Percentiles rank a stretch among this genome's conserved stretches.
phyloP scores from a whole-genome alignment of 768 basidiomycete genomes.

The Neoboletus brunneissimus region DNA sequence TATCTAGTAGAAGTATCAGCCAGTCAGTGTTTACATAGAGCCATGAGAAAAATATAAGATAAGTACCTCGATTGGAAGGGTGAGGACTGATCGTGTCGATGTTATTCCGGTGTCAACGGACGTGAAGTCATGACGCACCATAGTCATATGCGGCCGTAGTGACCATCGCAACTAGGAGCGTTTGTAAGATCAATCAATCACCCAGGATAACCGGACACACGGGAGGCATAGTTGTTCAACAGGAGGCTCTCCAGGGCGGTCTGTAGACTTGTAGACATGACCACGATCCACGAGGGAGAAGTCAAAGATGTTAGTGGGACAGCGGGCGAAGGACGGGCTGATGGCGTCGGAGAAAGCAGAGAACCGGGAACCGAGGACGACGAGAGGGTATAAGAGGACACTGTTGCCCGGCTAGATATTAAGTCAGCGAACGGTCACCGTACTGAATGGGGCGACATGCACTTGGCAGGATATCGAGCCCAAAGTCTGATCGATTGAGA shows the following conservation, averaged over 20 bases:
- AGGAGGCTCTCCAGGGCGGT: not conserved
- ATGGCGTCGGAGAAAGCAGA: no score
- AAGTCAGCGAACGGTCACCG: no score
- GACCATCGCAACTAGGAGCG: not conserved
- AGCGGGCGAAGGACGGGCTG: no score
- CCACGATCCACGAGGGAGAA: not conserved
- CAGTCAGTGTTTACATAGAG: not conserved
- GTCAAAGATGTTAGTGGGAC: no score
- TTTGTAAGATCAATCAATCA: not conserved
- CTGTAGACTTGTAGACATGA: conserved; percentile 2
- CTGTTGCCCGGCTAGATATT: not conserved
- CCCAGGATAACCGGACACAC: not conserved
- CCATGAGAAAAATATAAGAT: not conserved
- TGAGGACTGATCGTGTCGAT: not conserved
- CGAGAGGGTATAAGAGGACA: not conserved
- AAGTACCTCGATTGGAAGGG: conserved; percentile 5
- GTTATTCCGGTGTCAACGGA: not conserved
- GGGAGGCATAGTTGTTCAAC: conserved; percentile 2
- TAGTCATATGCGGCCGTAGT: conserved; percentile 2
- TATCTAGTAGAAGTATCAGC: not conserved
- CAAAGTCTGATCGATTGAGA: no score
- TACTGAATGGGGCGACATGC: no score
- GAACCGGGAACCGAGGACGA: no score
- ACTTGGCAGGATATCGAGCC: no score
- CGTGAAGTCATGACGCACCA: not conserved